These are phyloP conservation scores for Termitomyces sp. DNA, from an alignment of 768 basidiomycete genomes.

Conservation along the genomic window DNA sequence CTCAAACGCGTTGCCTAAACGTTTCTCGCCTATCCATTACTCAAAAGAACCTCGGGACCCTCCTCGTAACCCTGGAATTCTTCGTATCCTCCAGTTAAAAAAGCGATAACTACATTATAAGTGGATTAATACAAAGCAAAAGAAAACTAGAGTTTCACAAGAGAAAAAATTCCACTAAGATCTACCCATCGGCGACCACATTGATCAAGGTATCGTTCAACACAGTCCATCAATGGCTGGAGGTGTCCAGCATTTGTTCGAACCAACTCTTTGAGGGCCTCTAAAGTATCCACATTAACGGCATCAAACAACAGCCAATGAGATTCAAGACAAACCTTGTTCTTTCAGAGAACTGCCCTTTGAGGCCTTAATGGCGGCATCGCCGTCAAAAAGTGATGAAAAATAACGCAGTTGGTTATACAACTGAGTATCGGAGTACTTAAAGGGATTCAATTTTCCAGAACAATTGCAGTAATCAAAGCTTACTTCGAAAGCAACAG, in stretches of 20 bases:
- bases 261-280: slow-evolving; percentile 48
- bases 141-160: slow-evolving; percentile 53
- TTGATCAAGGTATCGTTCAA: slow-evolving; percentile 78
- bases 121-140: background rate
- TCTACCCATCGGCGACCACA: slow-evolving; percentile 91
- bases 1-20: too few species aligned
- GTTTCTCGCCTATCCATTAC: too few species aligned
- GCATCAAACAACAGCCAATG: background rate
- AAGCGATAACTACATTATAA: background rate
- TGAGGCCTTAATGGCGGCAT: slow-evolving; percentile 52
- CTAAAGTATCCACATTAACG: slow-evolving; percentile 28
- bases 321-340: slow-evolving; percentile 25
- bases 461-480: background rate
- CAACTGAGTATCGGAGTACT: slow-evolving; percentile 47
- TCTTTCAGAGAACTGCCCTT: slow-evolving; percentile 35
- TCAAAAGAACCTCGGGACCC: too few species aligned
- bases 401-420: slow-evolving; percentile 92
- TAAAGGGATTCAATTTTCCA: slow-evolving; percentile 1
- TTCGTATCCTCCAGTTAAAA: background rate
- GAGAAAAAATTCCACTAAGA: slow-evolving; percentile 73
- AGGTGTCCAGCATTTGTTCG: slow-evolving; percentile 49
- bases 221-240: slow-evolving; percentile 44
- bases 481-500: slow-evolving; percentile 70
- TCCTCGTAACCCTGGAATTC: too few species aligned
- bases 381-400: slow-evolving; percentile 67